Evolutionary conservation across 768 basidiomycete genomes (phyloP).

Genomic region (Collybia sordida): DNA sequence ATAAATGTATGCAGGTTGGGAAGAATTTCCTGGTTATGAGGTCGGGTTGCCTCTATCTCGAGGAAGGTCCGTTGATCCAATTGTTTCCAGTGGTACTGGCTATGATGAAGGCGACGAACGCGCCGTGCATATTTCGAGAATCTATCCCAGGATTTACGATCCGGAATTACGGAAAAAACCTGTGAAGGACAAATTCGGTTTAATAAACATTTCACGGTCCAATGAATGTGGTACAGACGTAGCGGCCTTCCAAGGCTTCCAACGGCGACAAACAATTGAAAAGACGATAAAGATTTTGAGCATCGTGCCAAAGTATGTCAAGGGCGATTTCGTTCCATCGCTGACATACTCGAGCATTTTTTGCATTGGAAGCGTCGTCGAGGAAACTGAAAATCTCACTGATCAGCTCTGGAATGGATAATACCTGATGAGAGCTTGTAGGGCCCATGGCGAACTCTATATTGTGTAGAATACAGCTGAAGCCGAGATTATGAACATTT

Average conservation of each 20-base stretch:
- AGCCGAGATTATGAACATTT: too few relatives aligned
- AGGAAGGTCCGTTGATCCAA: neutral
- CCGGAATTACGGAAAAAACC: too few relatives aligned
- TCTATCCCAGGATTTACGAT: too few relatives aligned
- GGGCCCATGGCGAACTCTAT: too few relatives aligned
- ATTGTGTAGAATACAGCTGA: too few relatives aligned
- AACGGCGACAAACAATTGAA: neutral
- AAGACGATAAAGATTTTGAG: neutral
- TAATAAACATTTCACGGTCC: neutral
- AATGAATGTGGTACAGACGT: neutral
- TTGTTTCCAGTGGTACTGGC: neutral
- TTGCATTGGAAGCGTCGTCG: neutral
- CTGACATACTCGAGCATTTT: neutral
- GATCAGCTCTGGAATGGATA: too few relatives aligned
- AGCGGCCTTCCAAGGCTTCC: neutral
- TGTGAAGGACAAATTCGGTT: neutral
- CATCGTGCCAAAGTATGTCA: neutral
- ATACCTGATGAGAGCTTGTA: too few relatives aligned
- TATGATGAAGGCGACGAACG: neutral
- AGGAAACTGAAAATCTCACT: neutral
- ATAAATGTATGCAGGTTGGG: neutral
- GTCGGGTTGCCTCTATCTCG: neutral
- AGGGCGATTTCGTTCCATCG: neutral
- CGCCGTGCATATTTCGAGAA: too few relatives aligned
- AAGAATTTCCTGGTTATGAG: neutral